Evolutionary conservation across 208 protist genomes (phyloP).

Genomic region (Leishmania major): DNA sequence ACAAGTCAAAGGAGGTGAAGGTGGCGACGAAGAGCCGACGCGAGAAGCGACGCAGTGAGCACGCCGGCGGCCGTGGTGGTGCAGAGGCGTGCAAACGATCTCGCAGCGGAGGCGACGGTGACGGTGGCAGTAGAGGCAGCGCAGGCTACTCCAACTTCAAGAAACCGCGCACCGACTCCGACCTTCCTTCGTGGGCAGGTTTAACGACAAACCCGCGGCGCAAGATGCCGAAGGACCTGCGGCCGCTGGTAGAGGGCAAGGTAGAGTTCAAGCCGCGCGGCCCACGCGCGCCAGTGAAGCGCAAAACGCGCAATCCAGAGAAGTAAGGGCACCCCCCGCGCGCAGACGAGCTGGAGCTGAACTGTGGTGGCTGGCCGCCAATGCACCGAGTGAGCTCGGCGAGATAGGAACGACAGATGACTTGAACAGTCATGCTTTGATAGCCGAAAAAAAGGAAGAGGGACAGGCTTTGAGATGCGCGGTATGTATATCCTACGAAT

Average conservation of each 20-base stretch:
- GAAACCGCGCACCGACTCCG: constrained; percentile 33
- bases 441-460: background rate
- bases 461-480: background rate
- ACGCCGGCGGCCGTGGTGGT: background rate
- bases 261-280: constrained; percentile 34
- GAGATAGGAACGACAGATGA: background rate
- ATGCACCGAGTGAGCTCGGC: background rate
- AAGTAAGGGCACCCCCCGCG: constrained; percentile 32
- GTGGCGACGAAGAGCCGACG: constrained; percentile 57
- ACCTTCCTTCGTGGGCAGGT: constrained; percentile 75
- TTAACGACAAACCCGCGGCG: constrained; percentile 82
- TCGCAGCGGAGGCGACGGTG: constrained; percentile 6
- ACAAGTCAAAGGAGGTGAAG: constrained; percentile 81
- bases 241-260: constrained; percentile 73
- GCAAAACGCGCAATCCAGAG: constrained; percentile 80
- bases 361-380: background rate
- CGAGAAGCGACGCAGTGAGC: constrained; percentile 54
- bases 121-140: background rate
- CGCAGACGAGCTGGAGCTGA: no score
- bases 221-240: constrained; percentile 88
- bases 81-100: constrained; percentile 25
- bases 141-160: constrained; percentile 4
- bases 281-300: constrained; percentile 68
- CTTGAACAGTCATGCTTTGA: background rate
- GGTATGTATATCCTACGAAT: background rate